phyloP scores from a whole-genome alignment of 2,329 filamentous ascomycete genomes.

The Boeremia exigua region DNA sequence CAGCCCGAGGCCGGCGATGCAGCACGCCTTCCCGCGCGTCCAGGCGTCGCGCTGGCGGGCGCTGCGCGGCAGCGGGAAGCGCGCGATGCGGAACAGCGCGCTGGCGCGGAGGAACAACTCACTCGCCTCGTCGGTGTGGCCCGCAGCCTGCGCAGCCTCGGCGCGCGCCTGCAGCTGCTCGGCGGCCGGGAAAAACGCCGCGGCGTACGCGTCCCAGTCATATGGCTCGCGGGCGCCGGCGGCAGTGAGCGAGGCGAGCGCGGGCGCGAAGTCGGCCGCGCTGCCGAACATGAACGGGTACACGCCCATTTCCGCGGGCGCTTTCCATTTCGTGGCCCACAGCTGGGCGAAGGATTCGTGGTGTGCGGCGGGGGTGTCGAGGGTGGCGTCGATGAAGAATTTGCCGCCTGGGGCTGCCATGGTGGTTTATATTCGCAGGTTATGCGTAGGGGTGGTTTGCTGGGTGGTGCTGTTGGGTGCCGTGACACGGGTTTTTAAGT shows the following conservation, averaged over 20 bases:
- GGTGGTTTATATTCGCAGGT: slow-evolving; percentile 1
- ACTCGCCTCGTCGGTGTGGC: slow-evolving; percentile 61
- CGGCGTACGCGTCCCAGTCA: slow-evolving; percentile 67
- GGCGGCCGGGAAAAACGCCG: slow-evolving; percentile 65
- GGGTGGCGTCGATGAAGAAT: slow-evolving; percentile 56
- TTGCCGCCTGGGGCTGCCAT: slow-evolving; percentile 52
- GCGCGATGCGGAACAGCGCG: slow-evolving; percentile 73
- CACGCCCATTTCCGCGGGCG: slow-evolving; percentile 67
- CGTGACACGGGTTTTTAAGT: neutral
- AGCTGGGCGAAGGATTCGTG: slow-evolving; percentile 56
- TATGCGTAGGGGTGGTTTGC: neutral
- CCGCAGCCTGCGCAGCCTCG: slow-evolving; percentile 56
- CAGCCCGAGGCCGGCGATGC: slow-evolving; percentile 60
- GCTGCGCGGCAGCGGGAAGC: slow-evolving; percentile 66
- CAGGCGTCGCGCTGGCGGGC: slow-evolving; percentile 66
- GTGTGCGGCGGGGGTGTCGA: slow-evolving; percentile 51
- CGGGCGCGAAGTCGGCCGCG: slow-evolving; percentile 71
- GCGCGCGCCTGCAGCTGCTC: slow-evolving; percentile 62
- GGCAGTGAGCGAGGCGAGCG: slow-evolving; percentile 69
- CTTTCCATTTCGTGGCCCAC: slow-evolving; percentile 80
- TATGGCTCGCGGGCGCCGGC: slow-evolving; percentile 69
- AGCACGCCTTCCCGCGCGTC: slow-evolving; percentile 68
- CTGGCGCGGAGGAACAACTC: slow-evolving; percentile 63
- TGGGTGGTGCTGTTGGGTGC: neutral
- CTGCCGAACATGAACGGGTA: slow-evolving; percentile 78